Conservation (phyloP, 2,329 filamentous ascomycete species). For the Fusarium heterosporum region DNA sequence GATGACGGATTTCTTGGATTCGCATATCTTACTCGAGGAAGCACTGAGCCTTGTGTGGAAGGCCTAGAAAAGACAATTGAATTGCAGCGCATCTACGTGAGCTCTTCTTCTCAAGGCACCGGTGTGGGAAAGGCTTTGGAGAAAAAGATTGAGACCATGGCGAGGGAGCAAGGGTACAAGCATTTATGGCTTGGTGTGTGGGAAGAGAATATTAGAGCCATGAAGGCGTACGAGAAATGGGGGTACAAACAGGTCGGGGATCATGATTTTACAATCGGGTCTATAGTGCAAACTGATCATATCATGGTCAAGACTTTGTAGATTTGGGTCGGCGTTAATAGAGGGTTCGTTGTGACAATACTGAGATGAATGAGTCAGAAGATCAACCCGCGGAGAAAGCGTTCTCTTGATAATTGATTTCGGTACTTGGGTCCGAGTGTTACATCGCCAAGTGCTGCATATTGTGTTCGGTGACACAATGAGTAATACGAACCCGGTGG, state of each 20-base stretch:
- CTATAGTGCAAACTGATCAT: slow-evolving; percentile 56
- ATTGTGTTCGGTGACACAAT: not conserved
- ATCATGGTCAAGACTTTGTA: slow-evolving; percentile 53
- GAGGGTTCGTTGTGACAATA: not conserved
- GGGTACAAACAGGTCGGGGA: slow-evolving; percentile 55
- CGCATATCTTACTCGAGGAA: slow-evolving; percentile 53
- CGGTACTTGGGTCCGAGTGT: not conserved
- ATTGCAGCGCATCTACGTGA: slow-evolving; percentile 59
- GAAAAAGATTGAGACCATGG: slow-evolving; percentile 48
- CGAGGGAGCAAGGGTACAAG: slow-evolving; percentile 52
- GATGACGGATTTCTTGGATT: slow-evolving; percentile 53
- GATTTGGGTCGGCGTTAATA: not conserved
- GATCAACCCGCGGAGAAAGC: not conserved
- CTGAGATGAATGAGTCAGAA: not conserved
- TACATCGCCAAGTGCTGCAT: not conserved
- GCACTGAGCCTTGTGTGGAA: slow-evolving; percentile 54
- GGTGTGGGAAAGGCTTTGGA: slow-evolving; percentile 55
- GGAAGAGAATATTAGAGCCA: slow-evolving; percentile 58
- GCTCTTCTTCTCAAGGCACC: slow-evolving; percentile 50
- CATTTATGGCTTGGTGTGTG: slow-evolving; percentile 62
- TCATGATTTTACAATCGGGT: slow-evolving; percentile 58
- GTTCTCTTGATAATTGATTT: not conserved
- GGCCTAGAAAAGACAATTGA: slow-evolving; percentile 51
- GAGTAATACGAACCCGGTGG: not conserved
- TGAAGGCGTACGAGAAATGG: slow-evolving; percentile 55